Percentiles rank a stretch among this genome's conserved stretches.
Evolutionary conservation across 441 rosid genomes (phyloP).

Genomic region (Adansonia grandidieri): DNA sequence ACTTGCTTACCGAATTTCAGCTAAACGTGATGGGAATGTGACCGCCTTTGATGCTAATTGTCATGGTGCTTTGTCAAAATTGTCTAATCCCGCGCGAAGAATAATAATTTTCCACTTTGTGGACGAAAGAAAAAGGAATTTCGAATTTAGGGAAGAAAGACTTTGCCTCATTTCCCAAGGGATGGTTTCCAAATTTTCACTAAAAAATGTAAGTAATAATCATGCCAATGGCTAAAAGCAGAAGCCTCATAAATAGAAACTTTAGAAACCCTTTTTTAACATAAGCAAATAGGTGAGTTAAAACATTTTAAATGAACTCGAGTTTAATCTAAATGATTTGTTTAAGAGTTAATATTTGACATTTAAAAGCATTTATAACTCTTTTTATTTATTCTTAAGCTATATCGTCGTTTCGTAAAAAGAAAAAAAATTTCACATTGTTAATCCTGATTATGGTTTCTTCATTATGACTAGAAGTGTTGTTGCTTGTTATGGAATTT

Average conservation of each 20-base stretch:
- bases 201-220: conserved; percentile 17
- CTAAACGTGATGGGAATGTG: background rate
- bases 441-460: background rate
- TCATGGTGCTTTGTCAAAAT: conserved; percentile 28
- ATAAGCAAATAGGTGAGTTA: background rate
- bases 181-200: background rate
- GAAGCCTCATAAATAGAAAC: conserved; percentile 13
- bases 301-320: too few species aligned
- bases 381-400: too few species aligned
- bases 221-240: conserved; percentile 12
- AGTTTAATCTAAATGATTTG: too few species aligned
- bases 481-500: conserved; percentile 21
- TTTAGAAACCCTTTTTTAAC: background rate
- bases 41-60: background rate
- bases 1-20: too few species aligned
- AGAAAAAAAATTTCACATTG: background rate
- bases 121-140: conserved; percentile 18
- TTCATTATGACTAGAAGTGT: conserved; percentile 4
- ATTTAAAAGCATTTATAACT: too few species aligned
- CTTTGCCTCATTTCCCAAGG: background rate
- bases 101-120: conserved; percentile 10
- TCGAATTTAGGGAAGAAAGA: conserved; percentile 27
- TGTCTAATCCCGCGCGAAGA: conserved; percentile 27
- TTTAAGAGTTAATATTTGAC: too few species aligned
- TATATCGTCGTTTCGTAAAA: too few species aligned